A percentile compares a stretch with the other conserved stretches of the same genome.
phyloP scores from a whole-genome alignment of 2,329 filamentous ascomycete genomes.

The Fusarium burgessii region DNA sequence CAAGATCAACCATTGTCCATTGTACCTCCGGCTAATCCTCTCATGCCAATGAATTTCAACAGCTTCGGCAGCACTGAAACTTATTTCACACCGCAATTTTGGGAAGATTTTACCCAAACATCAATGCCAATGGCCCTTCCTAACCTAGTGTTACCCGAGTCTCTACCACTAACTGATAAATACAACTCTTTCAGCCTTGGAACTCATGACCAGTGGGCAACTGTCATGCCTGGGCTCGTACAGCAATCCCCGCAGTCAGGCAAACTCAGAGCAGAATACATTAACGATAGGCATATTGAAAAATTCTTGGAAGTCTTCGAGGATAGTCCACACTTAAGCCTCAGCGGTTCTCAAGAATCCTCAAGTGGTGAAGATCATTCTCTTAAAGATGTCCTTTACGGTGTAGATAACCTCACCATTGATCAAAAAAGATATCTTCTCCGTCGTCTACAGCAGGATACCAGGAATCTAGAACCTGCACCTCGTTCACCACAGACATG shows the following conservation, averaged over 20 bases:
- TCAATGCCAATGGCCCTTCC: not conserved
- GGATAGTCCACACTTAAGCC: constrained; percentile 2
- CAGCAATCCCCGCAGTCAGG: not conserved
- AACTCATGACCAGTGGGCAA: constrained; percentile 3
- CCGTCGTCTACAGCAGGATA: constrained; percentile 38
- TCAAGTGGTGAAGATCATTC: constrained; percentile 3
- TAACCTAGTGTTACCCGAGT: not conserved
- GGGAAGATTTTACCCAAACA: not conserved
- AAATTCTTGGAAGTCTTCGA: constrained; percentile 25
- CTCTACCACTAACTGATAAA: not conserved
- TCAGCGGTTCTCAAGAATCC: not conserved
- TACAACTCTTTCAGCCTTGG: not conserved
- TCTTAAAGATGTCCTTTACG: constrained; percentile 28
- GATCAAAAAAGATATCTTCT: constrained; percentile 41
- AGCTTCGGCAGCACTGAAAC: not conserved
- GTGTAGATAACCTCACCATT: constrained; percentile 30
- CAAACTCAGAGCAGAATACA: not conserved
- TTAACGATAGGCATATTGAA: constrained; percentile 3
- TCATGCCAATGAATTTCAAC: not conserved
- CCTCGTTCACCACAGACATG: not conserved
- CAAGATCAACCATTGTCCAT: not conserved
- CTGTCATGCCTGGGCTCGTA: not conserved
- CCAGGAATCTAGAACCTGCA: not conserved
- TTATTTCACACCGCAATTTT: not conserved
- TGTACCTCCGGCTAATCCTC: not conserved